Evolutionary conservation across 1,284 basidiomycete genomes (phyloP), one percentile per base, ranked within the genome.

Genomic region (Sanghuangporus sanghuang): DNA sequence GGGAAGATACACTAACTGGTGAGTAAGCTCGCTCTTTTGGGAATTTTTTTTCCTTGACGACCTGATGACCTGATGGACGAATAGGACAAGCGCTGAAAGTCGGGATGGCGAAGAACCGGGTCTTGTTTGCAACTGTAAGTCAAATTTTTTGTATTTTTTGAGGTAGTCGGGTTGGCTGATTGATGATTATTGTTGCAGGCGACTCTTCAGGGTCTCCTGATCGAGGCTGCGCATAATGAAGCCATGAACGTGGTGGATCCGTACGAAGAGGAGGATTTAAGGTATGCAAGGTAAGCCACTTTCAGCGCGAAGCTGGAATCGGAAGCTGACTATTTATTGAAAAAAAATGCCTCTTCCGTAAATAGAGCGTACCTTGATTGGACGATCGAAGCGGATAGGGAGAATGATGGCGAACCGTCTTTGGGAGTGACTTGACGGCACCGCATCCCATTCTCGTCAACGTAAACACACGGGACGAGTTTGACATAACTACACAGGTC

Each of bases 111-210:
- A 64, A 64, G 63, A 64, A 64, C 39, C 39, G 59, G 2, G 63
- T 64, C 35, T 44, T 64, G 36, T 61, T 48, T 38, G 63, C 63
- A 42, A 64, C 63, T 5, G 63, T 64, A 48, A 36, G 58, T 44
- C 18, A 9, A 5, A 42, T 57, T 27, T 32, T 32, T 32, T 32
- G 27, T 32, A 32, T 2, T 32, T 3, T 3, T 32, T 5, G 27
- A 32, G 27, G 27, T 32, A 32, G 27, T 42, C 40, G n/a, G 6
- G 12, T n/a, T 4, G 40, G 2, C 4, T 42, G 40, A 42, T 42
- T 11, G 3, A 42, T n/a, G 6, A n/a, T 11, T 21, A 12, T 23
- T 21, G 27, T 14, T 46, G 8, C 40, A 64, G 63, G 63, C 63
- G 6, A 38, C 42, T 3, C 32, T 64, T 3, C 63, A 64, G 42